Evolutionary conservation across 2,329 filamentous ascomycete species (phyloP), one percentile per base, ranked within the genome.

Genomic region (Periconia sp.): DNA sequence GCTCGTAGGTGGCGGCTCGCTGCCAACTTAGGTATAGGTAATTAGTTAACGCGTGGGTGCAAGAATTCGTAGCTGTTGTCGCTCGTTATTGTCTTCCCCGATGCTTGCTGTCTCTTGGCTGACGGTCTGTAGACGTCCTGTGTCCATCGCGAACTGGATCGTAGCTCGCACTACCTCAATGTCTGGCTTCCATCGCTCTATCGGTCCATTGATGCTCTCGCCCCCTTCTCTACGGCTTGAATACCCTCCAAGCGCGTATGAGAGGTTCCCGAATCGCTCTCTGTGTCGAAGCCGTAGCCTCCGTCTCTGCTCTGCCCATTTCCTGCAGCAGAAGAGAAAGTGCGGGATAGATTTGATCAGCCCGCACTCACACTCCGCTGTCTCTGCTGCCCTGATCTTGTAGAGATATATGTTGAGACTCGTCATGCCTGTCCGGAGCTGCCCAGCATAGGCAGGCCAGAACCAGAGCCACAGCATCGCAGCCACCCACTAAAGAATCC

Each of bases 251-350:
- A 43, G 18, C 24, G 24, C 9, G 9, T 11, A 30, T 15, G 25
- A 13, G 17, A 32, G 25, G 25, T 28, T 13, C 13, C 28, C 21
- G 29, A 45, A 45, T 25, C 42, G 32, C 23, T 40, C 30, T 29
- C 42, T 37, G 19, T 41, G 38, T 21, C 37, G 22, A 17, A 26
- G 11, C 31, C 36, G 17, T 22, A 44, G 33, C 23, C 35, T 16
- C 13, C 11, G 12, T 33, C 35, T 40, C 24, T 36, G 39, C 36
- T 40, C 3, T 11, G 12, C 17, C 36, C 40, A 52, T 32, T 16
- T 40, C 36, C 45, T 40, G 38, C 40, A 49, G n/a, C 7, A 36
- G 26, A 53, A 50, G 23, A 48, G 44, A 34, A 50, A 50, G 36
- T 52, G 43, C 41, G 40, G 30, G 16, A 54, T 45, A 15, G 36